Evolutionary conservation across 805 yeast species (phyloP), one percentile per base, ranked within the genome.

Genomic region (Lipomyces orientalis): DNA sequence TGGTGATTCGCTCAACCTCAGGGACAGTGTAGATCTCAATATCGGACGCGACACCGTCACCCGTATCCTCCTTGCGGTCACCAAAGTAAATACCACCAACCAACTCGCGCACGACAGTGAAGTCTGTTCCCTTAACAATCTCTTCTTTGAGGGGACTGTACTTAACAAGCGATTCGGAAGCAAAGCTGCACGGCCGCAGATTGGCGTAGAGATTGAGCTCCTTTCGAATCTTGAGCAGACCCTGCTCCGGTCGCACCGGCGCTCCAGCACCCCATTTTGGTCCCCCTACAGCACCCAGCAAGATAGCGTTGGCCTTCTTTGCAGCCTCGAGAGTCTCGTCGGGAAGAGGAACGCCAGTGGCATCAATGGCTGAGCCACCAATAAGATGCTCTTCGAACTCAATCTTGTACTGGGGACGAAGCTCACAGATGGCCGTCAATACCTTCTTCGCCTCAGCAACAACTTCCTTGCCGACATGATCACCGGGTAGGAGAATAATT

Each of bases 61-160:
- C 94, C 59, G 89, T 91, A 76, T 93, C 98, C 82, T 95, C 99
- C 75, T 86, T 86, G 81, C 98, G 87, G 76, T 91, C 96, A 71
- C 99, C 99, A 78, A 95, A 95, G 84, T 95, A 95, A 73, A 95
- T 95, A 74, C 99, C 99, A 67, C 99, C 99, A 49, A 94, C 97
- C 72, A 95, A 86, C 81, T 95, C 99, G 80, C 99, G 90, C 55
- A 94, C 97, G 71, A 95, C 97, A 65, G 88, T 86, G 78, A 95
- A 91, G 79, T 95, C 90, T 51, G 98, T 93, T 59, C 99, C 99
- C 75, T 83, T 86, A 67, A 91, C 98, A 71, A 89, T 84, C 71
- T 93, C 93, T 35, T 90, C 81, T 79, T 89, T 92, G 77, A 95
- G 85, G 57, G 99, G 99, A 1, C 97, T 90, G 74, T 94, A 84